Evolutionary conservation across 306 rosid genomes (phyloP).

Genomic region (Biancaea sappan): DNA sequence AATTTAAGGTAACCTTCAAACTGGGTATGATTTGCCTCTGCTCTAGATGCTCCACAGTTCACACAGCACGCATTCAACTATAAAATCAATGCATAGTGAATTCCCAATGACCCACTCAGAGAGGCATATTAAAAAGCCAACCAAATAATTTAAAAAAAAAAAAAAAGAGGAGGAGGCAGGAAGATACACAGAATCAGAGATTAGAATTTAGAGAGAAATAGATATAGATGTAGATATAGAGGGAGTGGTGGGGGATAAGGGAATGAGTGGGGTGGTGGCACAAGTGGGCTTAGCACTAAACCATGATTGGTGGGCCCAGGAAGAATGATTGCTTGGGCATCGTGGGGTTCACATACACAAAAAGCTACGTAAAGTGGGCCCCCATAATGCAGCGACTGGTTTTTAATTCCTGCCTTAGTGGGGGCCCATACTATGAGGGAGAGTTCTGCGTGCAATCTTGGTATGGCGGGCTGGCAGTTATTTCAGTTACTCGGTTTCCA

Average conservation of each 20-base stretch:
- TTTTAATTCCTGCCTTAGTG: conserved; percentile 18
- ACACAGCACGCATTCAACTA: neutral
- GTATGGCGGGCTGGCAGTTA: conserved; percentile 32
- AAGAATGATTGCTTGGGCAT: conserved; percentile 50
- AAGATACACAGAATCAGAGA: neutral
- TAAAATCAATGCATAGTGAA: neutral
- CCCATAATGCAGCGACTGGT: conserved; percentile 42
- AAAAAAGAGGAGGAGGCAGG: neutral
- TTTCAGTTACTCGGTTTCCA: conserved; percentile 42
- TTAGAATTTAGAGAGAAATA: neutral
- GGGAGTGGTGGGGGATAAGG: neutral
- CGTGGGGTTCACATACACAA: conserved; percentile 42
- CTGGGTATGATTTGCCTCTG: neutral
- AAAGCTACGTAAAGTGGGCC: conserved; percentile 13
- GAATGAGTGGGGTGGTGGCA: conserved; percentile 46
- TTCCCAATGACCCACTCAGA: neutral
- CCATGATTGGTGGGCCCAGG: conserved; percentile 42
- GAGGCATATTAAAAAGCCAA: neutral
- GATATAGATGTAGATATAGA: too few species aligned
- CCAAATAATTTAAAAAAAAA: neutral
- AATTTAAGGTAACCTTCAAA: neutral
- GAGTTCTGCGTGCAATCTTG: too few species aligned
- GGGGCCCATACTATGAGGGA: conserved; percentile 41
- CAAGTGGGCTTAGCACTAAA: conserved; percentile 57
- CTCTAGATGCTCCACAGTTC: neutral